A percentile compares a stretch with the other conserved stretches of the same genome.
phyloP scores from a whole-genome alignment of 768 basidiomycete genomes.

The Hortiboletus campestris region DNA sequence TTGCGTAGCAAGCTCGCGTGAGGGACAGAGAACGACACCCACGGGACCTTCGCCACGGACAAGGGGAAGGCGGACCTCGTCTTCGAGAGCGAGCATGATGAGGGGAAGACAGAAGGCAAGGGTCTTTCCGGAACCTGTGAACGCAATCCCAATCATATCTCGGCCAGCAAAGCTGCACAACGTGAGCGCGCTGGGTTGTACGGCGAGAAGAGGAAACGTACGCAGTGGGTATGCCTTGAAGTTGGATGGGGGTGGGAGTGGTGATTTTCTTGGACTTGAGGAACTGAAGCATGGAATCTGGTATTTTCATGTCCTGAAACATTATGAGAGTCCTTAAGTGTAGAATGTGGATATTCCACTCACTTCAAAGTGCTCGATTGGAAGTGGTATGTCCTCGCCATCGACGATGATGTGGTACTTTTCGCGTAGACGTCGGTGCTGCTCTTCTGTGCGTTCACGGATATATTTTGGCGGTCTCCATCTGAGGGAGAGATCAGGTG shows the following conservation, averaged over 20 bases:
- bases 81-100: conserved; percentile 94
- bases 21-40: conserved; percentile 95
- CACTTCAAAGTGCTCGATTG: conserved; percentile 86
- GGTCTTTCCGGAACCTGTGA: conserved; percentile 98
- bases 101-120: conserved; percentile 97
- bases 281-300: conserved; percentile 75
- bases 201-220: conserved; percentile 38
- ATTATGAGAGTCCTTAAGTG: conserved; percentile 11
- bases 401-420: conserved; percentile 95
- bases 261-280: conserved; percentile 83
- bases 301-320: conserved; percentile 96
- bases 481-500: conserved; percentile 39
- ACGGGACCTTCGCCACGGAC: conserved; percentile 93
- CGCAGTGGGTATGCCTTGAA: conserved; percentile 97
- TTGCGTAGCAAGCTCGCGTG: conserved; percentile 93
- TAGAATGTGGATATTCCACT: conserved; percentile 4
- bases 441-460: conserved; percentile 62
- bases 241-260: conserved; percentile 91
- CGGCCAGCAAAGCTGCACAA: conserved; percentile 80
- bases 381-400: conserved; percentile 90
- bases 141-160: conserved; percentile 98
- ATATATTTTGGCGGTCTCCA: conserved; percentile 90
- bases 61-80: conserved; percentile 88
- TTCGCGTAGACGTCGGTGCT: conserved; percentile 75
- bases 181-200: conserved; percentile 2